Evolutionary conservation across 2,329 filamentous ascomycete species (phyloP).

Genomic region (Exserohilum rostratum): DNA sequence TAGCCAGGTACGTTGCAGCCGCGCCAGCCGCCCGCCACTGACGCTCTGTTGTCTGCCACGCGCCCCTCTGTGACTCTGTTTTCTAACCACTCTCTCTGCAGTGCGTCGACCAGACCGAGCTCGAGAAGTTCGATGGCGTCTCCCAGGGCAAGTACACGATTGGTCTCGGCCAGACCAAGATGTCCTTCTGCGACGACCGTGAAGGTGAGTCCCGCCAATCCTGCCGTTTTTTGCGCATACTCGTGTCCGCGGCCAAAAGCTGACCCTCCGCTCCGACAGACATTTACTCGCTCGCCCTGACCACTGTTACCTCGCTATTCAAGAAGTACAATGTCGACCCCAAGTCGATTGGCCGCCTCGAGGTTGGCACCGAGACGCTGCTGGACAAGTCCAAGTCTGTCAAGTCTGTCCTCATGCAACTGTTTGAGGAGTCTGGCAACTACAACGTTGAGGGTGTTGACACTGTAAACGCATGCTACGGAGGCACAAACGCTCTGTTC

Average conservation of each 20-base stretch:
- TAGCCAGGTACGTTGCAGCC: conserved; percentile 52
- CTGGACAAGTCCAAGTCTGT: conserved; percentile 63
- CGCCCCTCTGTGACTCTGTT: conserved; percentile 14
- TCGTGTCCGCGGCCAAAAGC: not conserved
- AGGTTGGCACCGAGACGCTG: conserved; percentile 61
- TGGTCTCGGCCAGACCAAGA: conserved; percentile 61
- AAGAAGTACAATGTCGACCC: conserved; percentile 60
- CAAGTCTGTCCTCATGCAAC: conserved; percentile 61
- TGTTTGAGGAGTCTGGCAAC: conserved; percentile 59
- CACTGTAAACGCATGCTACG: conserved; percentile 62
- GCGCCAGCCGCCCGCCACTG: conserved; percentile 1
- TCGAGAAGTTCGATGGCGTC: conserved; percentile 63
- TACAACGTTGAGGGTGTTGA: conserved; percentile 61
- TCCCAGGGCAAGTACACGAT: conserved; percentile 60
- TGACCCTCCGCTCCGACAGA: conserved; percentile 45
- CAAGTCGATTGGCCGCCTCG: conserved; percentile 58
- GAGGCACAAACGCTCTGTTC: conserved; percentile 61
- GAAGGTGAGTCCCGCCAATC: conserved; percentile 50
- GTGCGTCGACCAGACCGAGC: conserved; percentile 61
- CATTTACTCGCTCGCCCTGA: conserved; percentile 61
- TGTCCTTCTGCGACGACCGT: conserved; percentile 62
- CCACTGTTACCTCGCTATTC: conserved; percentile 58
- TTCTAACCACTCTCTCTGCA: conserved; percentile 35
- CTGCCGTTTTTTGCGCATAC: not conserved
- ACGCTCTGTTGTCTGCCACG: not conserved